phyloP scores from a whole-genome alignment of 2,329 filamentous ascomycete genomes.

The Coleophoma eucalyptorum region DNA sequence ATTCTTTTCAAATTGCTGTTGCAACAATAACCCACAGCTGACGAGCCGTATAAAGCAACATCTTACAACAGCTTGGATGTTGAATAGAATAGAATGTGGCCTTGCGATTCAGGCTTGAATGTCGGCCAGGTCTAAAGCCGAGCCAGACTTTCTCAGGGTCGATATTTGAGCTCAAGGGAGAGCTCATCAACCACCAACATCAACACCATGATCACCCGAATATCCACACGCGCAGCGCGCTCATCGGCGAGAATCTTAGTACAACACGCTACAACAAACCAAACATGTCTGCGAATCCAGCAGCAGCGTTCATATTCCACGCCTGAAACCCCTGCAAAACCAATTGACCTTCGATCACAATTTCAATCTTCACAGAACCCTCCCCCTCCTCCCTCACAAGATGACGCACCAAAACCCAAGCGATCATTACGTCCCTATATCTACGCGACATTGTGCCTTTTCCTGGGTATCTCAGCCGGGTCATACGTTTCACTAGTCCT shows the following conservation, averaged over 20 bases:
- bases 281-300: background rate
- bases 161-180: too few species aligned
- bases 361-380: background rate
- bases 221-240: background rate
- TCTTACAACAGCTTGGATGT: too few species aligned
- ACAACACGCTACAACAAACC: too few species aligned
- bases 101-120: background rate
- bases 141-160: background rate
- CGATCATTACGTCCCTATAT: constrained; percentile 25
- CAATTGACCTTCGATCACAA: background rate
- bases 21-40: too few species aligned
- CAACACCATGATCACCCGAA: background rate
- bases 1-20: too few species aligned
- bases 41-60: too few species aligned
- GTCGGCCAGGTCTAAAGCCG: background rate
- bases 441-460: constrained; percentile 32
- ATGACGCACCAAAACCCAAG: constrained; percentile 9
- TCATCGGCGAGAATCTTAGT: background rate
- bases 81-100: background rate
- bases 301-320: background rate
- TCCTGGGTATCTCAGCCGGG: constrained; percentile 36
- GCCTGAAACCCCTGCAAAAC: background rate
- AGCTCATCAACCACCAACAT: background rate
- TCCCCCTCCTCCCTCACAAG: background rate
- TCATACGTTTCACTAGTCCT: constrained; percentile 35